Conservation (phyloP, 352 stramenopile genomes). For the Thalassiosira livingstoniorum region DNA sequence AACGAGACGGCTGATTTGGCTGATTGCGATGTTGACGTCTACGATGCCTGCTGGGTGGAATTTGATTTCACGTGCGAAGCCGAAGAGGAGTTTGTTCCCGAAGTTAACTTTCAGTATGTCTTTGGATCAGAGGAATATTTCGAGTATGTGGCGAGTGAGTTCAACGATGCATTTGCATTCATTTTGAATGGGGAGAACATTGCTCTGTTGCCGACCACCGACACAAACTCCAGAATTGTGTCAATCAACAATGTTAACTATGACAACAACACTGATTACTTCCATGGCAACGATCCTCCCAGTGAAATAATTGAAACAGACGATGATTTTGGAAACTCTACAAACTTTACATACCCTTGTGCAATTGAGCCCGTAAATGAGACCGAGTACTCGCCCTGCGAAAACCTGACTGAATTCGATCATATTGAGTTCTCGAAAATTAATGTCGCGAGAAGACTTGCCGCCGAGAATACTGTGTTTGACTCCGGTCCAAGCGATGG, state of each 20-base stretch:
- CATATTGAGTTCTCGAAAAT: too few species aligned
- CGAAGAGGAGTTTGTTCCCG: constrained; percentile 25
- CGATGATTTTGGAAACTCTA: too few species aligned
- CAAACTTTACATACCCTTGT: too few species aligned
- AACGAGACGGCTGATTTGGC: neutral
- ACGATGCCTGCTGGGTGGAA: constrained; percentile 49
- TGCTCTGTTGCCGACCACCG: constrained; percentile 30
- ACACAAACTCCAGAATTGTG: constrained; percentile 29
- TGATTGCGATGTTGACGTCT: constrained; percentile 3
- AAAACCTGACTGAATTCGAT: too few species aligned
- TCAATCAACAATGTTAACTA: constrained; percentile 65
- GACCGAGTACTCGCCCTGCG: too few species aligned
- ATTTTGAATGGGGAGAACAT: constrained; percentile 60
- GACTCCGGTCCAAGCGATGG: constrained; percentile 14
- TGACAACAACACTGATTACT: constrained; percentile 48
- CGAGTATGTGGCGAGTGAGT: constrained; percentile 56
- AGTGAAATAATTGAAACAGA: too few species aligned
- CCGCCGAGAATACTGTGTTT: constrained; percentile 1
- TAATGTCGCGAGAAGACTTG: too few species aligned
- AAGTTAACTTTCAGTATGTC: constrained; percentile 52
- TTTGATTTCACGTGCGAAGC: constrained; percentile 55
- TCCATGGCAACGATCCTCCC: constrained; percentile 59
- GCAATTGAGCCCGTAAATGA: too few species aligned
- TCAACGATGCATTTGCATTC: constrained; percentile 62
- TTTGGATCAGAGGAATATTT: constrained; percentile 66